Base-by-base conservation (phyloP, 208 protist genomes). In the Leishmania gerbilli region DNA sequence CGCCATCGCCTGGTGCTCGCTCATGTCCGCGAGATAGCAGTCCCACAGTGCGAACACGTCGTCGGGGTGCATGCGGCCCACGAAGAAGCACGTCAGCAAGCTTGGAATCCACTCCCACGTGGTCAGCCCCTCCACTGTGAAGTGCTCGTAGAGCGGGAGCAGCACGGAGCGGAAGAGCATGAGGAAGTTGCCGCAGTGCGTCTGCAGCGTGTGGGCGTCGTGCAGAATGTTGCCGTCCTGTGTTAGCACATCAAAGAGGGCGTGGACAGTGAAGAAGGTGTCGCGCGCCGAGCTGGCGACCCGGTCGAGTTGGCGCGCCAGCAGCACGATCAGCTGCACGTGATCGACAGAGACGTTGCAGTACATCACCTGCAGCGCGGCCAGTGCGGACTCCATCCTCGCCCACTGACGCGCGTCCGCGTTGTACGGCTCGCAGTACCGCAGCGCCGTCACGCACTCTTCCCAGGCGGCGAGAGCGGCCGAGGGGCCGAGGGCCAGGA, bases 21-120 rank as follows among this genome's bases (percentile, higher is more conserved):
- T 81, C 69, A 79, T 79, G 42, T 95, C 95, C 9, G 92, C 89
- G 9, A 97, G 77, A 62, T 97, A 96, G 68, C 77, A 84, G 79
- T 97, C 95, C 93, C 92, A 96, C 60, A 97, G 77, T 2, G 88
- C 88, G 58, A 95, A 86, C 62, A 96, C 76, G 79, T 97, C 93
- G 19, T 94, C 90, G 21, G 82, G 84, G 68, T 95, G 91, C 79
- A 97, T 80, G 53, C 88, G 86, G 31, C 86, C 91, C 5, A 93
- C 91, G 37, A 97, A 87, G 21, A 97, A 84, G 31, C 86, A 89
- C 19, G 80, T 86, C 51, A 97, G 83, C 84, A 96, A 80, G 13
- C 79, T 87, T 9, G 93, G 95, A 71, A 96, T 78, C 95, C 95
- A 97, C 79, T 95, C 93, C 76, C 89, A 80, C 21, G 88, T 86